These are phyloP conservation scores for Cyberlindnera mississippiensis DNA, from an alignment of 805 yeast species.

Conservation along the genomic window DNA sequence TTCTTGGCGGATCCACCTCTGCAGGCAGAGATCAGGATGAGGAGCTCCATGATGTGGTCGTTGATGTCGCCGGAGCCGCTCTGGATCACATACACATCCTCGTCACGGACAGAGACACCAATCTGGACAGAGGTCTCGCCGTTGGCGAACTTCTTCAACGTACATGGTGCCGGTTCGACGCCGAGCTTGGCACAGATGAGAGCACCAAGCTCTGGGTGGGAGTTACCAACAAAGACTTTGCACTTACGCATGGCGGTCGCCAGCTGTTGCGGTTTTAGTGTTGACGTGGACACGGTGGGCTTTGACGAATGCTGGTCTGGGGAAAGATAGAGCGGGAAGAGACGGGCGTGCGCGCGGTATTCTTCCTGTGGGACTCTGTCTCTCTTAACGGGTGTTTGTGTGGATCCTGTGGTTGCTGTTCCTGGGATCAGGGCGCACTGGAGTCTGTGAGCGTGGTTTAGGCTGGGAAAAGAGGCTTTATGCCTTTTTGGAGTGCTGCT, in stretches of 20 bases:
- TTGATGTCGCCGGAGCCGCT: conserved; percentile 84
- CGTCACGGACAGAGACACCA: conserved; percentile 93
- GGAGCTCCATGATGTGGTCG: conserved; percentile 93
- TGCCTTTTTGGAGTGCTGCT: too few relatives aligned
- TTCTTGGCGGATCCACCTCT: conserved; percentile 98
- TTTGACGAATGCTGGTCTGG: not conserved
- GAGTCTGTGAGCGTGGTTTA: not conserved
- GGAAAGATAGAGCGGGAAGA: not conserved
- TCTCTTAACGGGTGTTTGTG: not conserved
- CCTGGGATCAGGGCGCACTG: not conserved
- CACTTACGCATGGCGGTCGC: conserved; percentile 78
- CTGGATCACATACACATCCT: conserved; percentile 91
- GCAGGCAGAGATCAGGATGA: conserved; percentile 91
- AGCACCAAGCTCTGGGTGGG: conserved; percentile 92
- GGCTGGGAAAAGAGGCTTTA: too few relatives aligned
- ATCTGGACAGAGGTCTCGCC: conserved; percentile 97
- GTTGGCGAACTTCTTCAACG: conserved; percentile 87
- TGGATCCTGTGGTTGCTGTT: not conserved
- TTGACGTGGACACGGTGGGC: conserved; percentile 8
- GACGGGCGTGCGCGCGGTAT: not conserved
- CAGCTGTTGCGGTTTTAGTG: conserved; percentile 8
- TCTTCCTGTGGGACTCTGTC: not conserved
- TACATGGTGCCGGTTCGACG: conserved; percentile 89
- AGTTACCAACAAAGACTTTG: conserved; percentile 92
- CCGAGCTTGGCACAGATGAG: conserved; percentile 89